Evolutionary conservation across 257 asterid genomes (phyloP).

Genomic region (Forsythia viridissima): DNA sequence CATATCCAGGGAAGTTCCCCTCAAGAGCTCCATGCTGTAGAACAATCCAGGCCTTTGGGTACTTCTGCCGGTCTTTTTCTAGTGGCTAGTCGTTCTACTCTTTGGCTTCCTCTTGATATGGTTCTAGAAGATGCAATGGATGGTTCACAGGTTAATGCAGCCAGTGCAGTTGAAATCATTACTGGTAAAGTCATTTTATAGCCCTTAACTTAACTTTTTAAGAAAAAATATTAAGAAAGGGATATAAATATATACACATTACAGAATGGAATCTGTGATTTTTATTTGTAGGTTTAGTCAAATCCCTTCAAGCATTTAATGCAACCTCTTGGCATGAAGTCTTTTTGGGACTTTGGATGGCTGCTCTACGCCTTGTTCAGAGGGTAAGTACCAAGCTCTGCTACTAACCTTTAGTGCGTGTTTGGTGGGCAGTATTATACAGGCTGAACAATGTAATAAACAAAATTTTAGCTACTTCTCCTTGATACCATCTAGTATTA

Average conservation of each 20-base stretch:
- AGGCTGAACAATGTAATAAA: not conserved
- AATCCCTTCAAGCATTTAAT: conserved; percentile 82
- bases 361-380: conserved; percentile 91
- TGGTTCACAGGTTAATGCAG: conserved; percentile 82
- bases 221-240: not conserved
- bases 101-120: conserved; percentile 96
- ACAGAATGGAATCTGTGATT: conserved; percentile 21
- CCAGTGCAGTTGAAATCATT: conserved; percentile 85
- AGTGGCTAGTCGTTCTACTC: conserved; percentile 73
- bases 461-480: not conserved
- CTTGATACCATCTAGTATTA: not conserved
- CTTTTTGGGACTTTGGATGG: conserved; percentile 97
- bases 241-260: not conserved
- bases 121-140: conserved; percentile 95
- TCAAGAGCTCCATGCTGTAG: conserved; percentile 40
- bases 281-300: conserved; percentile 69
- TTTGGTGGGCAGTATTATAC: not conserved
- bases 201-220: conserved; percentile 1
- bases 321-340: conserved; percentile 86
- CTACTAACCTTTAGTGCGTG: conserved; percentile 9
- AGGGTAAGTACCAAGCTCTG: conserved; percentile 59
- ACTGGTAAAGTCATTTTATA: conserved; percentile 54
- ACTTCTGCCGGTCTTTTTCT: conserved; percentile 64
- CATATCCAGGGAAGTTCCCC: conserved; percentile 43
- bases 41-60: conserved; percentile 55